phyloP scores from a whole-genome alignment of 1,139 yeast genomes.

The Lodderomyces parapsilosis region DNA sequence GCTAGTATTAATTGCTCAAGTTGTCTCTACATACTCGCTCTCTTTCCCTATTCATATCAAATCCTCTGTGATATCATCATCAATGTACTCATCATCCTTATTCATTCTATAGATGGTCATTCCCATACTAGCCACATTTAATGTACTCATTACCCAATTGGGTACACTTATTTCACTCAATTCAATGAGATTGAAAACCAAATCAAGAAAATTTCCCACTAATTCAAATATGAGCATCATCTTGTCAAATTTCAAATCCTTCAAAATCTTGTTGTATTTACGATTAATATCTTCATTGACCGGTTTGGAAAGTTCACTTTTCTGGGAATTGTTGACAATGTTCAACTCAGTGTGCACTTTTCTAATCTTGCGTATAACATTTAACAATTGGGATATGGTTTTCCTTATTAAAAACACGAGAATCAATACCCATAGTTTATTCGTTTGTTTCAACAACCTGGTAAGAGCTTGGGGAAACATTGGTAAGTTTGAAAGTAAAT shows the following conservation, averaged over 20 bases:
- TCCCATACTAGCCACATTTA: slow-evolving; percentile 47
- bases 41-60: slow-evolving; percentile 25
- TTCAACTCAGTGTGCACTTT: slow-evolving; percentile 39
- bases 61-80: slow-evolving; percentile 48
- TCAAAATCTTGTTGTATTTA: slow-evolving; percentile 42
- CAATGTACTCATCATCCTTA: slow-evolving; percentile 49
- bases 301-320: slow-evolving; percentile 20
- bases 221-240: slow-evolving; percentile 44
- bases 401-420: slow-evolving; percentile 43
- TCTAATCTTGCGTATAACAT: slow-evolving; percentile 38
- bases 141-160: slow-evolving; percentile 43
- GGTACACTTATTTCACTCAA: slow-evolving; percentile 38
- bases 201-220: slow-evolving; percentile 44
- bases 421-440: slow-evolving; percentile 45
- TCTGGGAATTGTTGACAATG: slow-evolving; percentile 22
- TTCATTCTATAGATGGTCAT: slow-evolving; percentile 54
- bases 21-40: background rate
- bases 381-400: slow-evolving; percentile 43
- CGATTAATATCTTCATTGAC: slow-evolving; percentile 29
- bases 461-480: slow-evolving; percentile 40
- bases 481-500: slow-evolving; percentile 42
- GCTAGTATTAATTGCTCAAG: too few species aligned
- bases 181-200: slow-evolving; percentile 43
- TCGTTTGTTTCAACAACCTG: slow-evolving; percentile 41
- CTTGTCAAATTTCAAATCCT: slow-evolving; percentile 45